A percentile compares a stretch with the other conserved stretches of the same genome.
Evolutionary conservation across 2,329 filamentous ascomycete species (phyloP).

Genomic region (Sporothrix brasiliensis): DNA sequence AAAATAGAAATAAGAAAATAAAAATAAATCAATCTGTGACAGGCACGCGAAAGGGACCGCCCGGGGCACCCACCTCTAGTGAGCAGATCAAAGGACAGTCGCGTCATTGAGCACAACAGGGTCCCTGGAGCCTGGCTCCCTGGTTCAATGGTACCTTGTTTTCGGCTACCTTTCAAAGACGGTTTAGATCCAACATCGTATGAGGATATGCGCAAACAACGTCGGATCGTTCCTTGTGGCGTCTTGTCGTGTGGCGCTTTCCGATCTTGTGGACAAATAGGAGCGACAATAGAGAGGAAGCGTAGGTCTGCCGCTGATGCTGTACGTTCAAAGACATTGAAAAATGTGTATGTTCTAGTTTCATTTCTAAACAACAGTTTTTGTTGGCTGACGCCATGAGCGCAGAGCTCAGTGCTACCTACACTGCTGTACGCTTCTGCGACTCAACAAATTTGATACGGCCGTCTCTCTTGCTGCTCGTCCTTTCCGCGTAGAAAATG

Average conservation of each 20-base stretch:
- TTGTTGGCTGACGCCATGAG: no score
- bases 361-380: no score
- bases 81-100: slow-evolving; percentile 2
- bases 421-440: background rate
- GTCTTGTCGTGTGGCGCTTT: background rate
- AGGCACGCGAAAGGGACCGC: background rate
- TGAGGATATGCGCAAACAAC: background rate
- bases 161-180: background rate
- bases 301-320: no score
- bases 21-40: background rate
- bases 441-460: no score
- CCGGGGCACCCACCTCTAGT: background rate
- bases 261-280: background rate
- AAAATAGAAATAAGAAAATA: background rate
- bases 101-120: slow-evolving; percentile 11
- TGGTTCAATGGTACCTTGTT: background rate
- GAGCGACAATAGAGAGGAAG: background rate
- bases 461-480: background rate
- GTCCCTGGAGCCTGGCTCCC: no score
- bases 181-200: background rate
- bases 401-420: background rate
- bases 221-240: background rate
- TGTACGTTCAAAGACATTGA: no score
- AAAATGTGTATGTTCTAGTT: no score
- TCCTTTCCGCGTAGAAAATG: background rate